Conservation (phyloP, 495 filamentous ascomycete genomes). For the Astrothelium macrocarpum region DNA sequence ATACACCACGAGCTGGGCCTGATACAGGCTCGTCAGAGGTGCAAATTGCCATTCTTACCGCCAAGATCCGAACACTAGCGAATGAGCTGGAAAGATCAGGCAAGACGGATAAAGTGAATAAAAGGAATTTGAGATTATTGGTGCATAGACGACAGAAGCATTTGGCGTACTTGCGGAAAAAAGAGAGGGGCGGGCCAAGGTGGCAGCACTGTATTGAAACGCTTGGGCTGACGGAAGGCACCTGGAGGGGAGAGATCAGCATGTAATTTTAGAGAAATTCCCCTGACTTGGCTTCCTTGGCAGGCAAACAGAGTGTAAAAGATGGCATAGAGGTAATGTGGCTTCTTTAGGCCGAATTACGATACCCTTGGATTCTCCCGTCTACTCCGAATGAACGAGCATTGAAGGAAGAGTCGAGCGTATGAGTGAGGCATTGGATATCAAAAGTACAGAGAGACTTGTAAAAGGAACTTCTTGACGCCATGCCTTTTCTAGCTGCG, state of each 20-base stretch:
- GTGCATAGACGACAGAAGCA: slow-evolving; percentile 86
- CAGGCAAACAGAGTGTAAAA: not conserved
- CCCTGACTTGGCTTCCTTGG: not conserved
- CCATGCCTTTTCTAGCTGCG: not conserved
- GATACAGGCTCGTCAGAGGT: slow-evolving; percentile 94
- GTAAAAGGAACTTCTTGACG: not conserved
- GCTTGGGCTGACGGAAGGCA: slow-evolving; percentile 75
- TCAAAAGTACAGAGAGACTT: not conserved
- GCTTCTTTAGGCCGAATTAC: no score
- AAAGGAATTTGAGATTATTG: slow-evolving; percentile 74
- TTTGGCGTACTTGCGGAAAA: slow-evolving; percentile 70
- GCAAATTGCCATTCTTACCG: slow-evolving; percentile 91
- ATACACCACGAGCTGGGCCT: slow-evolving; percentile 64
- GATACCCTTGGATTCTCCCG: no score
- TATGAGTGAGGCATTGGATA: not conserved
- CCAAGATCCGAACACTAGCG: slow-evolving; percentile 78
- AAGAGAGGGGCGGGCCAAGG: slow-evolving; percentile 81
- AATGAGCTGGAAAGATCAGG: slow-evolving; percentile 45
- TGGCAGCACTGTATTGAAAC: slow-evolving; percentile 76
- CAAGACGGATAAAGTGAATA: slow-evolving; percentile 80
- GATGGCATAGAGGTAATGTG: no score
- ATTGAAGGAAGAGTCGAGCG: no score
- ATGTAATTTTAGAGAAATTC: slow-evolving; percentile 48
- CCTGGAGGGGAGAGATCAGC: slow-evolving; percentile 79
- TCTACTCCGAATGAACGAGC: no score